Evolutionary conservation across 352 stramenopile species (phyloP).

Genomic region (Aphanomyces stellatus): DNA sequence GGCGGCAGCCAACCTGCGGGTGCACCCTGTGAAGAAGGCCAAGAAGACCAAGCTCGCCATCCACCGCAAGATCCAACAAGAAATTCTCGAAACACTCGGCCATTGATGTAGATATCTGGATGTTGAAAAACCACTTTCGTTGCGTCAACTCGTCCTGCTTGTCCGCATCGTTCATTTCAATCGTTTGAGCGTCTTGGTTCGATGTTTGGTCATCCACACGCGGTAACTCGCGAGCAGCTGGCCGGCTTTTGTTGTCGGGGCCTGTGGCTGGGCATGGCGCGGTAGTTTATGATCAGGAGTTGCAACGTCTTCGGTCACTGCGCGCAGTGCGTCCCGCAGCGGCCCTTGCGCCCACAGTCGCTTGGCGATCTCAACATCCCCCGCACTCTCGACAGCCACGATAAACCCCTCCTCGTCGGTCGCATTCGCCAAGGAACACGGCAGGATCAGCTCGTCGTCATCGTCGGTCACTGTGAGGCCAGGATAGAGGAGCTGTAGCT

Average conservation of each 20-base stretch:
- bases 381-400: not conserved
- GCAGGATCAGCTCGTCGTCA: not conserved
- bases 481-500: not conserved
- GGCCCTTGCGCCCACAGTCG: not conserved
- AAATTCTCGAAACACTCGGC: conserved; percentile 7
- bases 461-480: not conserved
- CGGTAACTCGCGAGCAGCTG: not conserved
- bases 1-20: not conserved
- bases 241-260: not conserved
- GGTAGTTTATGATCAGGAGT: not conserved
- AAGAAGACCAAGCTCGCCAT: conserved; percentile 5
- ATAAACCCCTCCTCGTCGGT: conserved; percentile 1
- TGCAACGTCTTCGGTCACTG: not conserved
- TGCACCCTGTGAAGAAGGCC: not conserved
- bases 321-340: not conserved
- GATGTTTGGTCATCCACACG: not conserved
- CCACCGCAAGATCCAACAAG: conserved; percentile 16
- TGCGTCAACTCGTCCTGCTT: too few species aligned
- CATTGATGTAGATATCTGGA: not conserved
- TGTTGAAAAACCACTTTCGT: too few species aligned
- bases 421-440: not conserved
- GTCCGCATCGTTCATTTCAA: too few species aligned
- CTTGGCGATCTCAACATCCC: not conserved
- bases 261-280: not conserved
- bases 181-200: not conserved